Base-by-base conservation (phyloP, 345 rosid genomes). In the Adansonia digitata region DNA sequence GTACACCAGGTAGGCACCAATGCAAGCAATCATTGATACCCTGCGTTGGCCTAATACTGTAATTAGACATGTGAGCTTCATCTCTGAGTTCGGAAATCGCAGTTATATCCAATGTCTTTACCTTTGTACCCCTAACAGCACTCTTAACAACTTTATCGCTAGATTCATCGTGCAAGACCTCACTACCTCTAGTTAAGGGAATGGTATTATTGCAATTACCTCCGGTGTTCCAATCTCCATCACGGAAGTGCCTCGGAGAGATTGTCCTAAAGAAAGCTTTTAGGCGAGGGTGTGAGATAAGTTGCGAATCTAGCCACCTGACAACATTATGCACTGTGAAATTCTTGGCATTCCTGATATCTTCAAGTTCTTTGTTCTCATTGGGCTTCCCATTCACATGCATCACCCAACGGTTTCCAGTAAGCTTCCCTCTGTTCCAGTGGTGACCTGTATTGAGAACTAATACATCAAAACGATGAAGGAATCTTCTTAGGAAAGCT, bases 1-100 rank as follows among this genome's bases (percentile, higher is more conserved):
- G 97, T 65, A 92, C 71, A 72, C 97, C 97, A 0, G 97, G 98
- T 57, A 94, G 81, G 86, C 97, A 94, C 97, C 98, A 94, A 76
- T 94, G 98, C 85, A 92, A 85, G 91, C 97, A 94, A 81, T 94
- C 98, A 18, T 87, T 84, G 26, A 82, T 81, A 24, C 86, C 86
- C 3, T 52, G 48, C 5, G 78, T 88, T 5, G 79, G 82, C 76
- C 83, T 90, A 14, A 81, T 78, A 49, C 80, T 86, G 75, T 85
- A 88, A 15, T 77, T 81, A 0, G 90, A 86, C 72, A 90, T 78
- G 76, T 92, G 94, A 77, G 87, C 91, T 80, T 92, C 97, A 29
- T 92, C 94, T 76, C 97, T 80, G 52, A 90, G 81, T 77, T 82
- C 83, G 5, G 97, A 92, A 1, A 92, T 73, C 24, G 90, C 90